phyloP scores from a whole-genome alignment of 805 yeast genomes.

The Henningerozyma blattae region DNA sequence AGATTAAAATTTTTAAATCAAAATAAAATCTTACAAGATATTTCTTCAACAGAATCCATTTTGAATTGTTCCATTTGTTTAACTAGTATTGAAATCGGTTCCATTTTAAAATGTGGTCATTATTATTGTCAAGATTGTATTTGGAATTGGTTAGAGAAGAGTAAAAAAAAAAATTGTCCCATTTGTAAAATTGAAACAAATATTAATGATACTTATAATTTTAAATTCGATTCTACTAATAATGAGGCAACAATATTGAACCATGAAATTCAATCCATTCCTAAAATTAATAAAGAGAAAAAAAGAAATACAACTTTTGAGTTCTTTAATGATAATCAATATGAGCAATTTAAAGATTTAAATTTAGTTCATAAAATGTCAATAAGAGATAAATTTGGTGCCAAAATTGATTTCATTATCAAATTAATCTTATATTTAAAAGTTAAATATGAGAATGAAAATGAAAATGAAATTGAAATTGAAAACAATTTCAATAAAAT shows the following conservation, averaged over 20 bases:
- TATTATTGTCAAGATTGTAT: conserved; percentile 78
- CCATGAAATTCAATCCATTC: neutral
- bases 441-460: conserved; percentile 30
- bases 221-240: conserved; percentile 45
- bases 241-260: conserved; percentile 7
- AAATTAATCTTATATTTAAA: conserved; percentile 58
- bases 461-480: conserved; percentile 1
- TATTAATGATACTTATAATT: conserved; percentile 48
- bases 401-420: conserved; percentile 77
- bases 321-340: conserved; percentile 7
- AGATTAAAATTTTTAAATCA: conserved; percentile 39
- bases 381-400: conserved; percentile 50
- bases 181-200: conserved; percentile 54
- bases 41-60: conserved; percentile 19
- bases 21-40: conserved; percentile 22
- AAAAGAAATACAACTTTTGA: neutral
- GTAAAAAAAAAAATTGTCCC: conserved; percentile 63
- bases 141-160: conserved; percentile 52
- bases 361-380: conserved; percentile 33
- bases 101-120: conserved; percentile 86
- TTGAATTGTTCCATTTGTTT: conserved; percentile 69
- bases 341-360: conserved; percentile 20
- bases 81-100: conserved; percentile 55
- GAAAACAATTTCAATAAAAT: too few relatives aligned
- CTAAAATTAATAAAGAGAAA: neutral